These are phyloP conservation scores for Solanum arcanum DNA, from an alignment of 257 asterid species.

Conservation along the genomic window DNA sequence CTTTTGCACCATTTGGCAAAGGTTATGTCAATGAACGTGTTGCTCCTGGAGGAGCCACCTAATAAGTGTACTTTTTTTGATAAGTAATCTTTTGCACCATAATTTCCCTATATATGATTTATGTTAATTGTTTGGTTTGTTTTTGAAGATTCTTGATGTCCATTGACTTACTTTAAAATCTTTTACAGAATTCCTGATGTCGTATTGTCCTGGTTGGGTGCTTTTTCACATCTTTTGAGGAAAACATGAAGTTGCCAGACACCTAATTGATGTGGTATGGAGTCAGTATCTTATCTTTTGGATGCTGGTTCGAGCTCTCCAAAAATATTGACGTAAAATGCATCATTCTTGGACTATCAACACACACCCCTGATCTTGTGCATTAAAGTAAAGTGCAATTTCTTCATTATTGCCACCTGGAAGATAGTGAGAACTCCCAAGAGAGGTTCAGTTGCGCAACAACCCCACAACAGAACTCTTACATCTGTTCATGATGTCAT, in stretches of 20 bases:
- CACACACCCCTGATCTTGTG: no score
- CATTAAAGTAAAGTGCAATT: no score
- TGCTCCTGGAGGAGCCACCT: not conserved
- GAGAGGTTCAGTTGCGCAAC: constrained; percentile 36
- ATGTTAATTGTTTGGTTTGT: not conserved
- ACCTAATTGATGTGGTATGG: no score
- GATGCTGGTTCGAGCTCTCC: no score
- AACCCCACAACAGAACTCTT: constrained; percentile 33
- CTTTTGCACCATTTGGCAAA: constrained; percentile 87
- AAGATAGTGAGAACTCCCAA: constrained; percentile 28
- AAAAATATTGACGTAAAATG: not conserved
- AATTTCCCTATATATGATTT: not conserved
- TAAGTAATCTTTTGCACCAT: not conserved
- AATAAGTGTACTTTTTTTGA: not conserved
- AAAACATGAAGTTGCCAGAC: no score
- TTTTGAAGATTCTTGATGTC: not conserved
- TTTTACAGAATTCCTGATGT: not conserved
- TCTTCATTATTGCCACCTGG: constrained; percentile 9
- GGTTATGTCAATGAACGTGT: constrained; percentile 36
- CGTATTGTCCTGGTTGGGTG: constrained; percentile 20
- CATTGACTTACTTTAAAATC: not conserved
- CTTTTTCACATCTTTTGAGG: constrained; percentile 88
- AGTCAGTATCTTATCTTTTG: no score
- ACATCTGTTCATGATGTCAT: constrained; percentile 62
- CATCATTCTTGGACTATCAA: no score